These are phyloP conservation scores for Lepidium africanum DNA, from an alignment of 345 rosid species.

Conservation along the genomic window DNA sequence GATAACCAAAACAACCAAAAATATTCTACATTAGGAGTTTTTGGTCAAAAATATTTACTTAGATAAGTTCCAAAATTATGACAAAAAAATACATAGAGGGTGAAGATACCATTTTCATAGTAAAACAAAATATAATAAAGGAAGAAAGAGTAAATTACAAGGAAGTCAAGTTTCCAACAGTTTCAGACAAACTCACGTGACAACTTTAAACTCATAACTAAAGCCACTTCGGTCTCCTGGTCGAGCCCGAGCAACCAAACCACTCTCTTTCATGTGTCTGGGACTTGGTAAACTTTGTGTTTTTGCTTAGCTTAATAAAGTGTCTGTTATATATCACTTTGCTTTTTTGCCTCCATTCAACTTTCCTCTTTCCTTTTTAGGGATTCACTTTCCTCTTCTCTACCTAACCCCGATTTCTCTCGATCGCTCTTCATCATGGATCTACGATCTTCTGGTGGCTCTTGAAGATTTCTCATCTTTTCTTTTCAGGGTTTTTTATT, in stretches of 20 bases:
- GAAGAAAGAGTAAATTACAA: slow-evolving; percentile 14
- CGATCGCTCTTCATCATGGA: slow-evolving; percentile 34
- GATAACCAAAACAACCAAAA: too few species aligned
- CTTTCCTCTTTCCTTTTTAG: slow-evolving; percentile 25
- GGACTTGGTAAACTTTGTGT: neutral
- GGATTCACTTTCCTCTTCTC: slow-evolving; percentile 37
- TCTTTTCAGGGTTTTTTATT: neutral
- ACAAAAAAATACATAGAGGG: neutral
- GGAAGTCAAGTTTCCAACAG: slow-evolving; percentile 17
- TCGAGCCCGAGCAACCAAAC: slow-evolving; percentile 4
- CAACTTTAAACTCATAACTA: neutral
- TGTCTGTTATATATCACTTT: slow-evolving; percentile 27
- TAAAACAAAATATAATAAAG: neutral
- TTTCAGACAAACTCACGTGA: slow-evolving; percentile 25
- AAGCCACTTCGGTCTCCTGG: slow-evolving; percentile 3
- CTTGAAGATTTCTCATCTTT: slow-evolving; percentile 11
- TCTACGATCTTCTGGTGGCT: slow-evolving; percentile 28
- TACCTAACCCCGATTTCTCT: neutral
- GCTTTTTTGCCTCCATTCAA: slow-evolving; percentile 26
- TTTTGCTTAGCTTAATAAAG: neutral
- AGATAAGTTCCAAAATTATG: too few species aligned
- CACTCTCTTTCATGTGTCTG: slow-evolving; percentile 7
- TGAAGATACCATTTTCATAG: neutral
- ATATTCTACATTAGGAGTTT: too few species aligned
- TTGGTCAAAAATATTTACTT: too few species aligned